These are phyloP conservation scores for Lentinula novae-zelandiae DNA, from an alignment of 1,284 basidiomycete genomes.

Conservation along the genomic window DNA sequence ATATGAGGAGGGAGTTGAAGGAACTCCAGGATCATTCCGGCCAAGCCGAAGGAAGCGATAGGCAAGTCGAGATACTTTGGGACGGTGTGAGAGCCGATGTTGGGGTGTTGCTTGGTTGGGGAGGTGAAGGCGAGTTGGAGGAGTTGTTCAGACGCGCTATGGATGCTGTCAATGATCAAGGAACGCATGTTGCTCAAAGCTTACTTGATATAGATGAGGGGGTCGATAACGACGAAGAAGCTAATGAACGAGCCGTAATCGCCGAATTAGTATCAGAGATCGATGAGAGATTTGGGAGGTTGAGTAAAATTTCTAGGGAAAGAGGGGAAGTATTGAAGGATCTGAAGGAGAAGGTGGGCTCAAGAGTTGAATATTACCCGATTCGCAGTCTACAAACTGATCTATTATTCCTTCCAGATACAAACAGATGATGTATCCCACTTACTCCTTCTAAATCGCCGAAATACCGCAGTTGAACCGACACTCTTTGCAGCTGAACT, in stretches of 20 bases:
- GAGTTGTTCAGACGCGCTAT: constrained; percentile 65
- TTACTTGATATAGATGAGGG: constrained; percentile 72
- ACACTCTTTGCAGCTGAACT: constrained; percentile 90
- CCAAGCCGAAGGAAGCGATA: constrained; percentile 77
- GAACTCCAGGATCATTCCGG: constrained; percentile 74
- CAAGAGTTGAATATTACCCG: background rate
- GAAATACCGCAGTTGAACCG: constrained; percentile 81
- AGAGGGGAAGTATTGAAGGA: constrained; percentile 87
- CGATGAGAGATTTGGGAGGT: constrained; percentile 68
- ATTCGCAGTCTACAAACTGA: background rate
- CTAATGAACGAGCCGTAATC: constrained; percentile 69
- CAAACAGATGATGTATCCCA: constrained; percentile 97
- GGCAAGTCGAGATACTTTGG: constrained; percentile 78
- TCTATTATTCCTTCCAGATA: constrained; percentile 46
- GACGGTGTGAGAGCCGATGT: constrained; percentile 69
- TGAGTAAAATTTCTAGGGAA: constrained; percentile 84
- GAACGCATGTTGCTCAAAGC: constrained; percentile 30
- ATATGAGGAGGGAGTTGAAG: constrained; percentile 77
- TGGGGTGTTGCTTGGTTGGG: constrained; percentile 51
- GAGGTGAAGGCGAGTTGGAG: constrained; percentile 42
- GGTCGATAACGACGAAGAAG: constrained; percentile 57
- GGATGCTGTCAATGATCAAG: constrained; percentile 28
- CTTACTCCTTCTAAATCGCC: constrained; percentile 86
- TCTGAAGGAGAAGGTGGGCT: constrained; percentile 82
- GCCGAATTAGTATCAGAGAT: constrained; percentile 70